Base-by-base conservation (phyloP, 495 filamentous ascomycete species). In the Lasiosphaeria hispida region DNA sequence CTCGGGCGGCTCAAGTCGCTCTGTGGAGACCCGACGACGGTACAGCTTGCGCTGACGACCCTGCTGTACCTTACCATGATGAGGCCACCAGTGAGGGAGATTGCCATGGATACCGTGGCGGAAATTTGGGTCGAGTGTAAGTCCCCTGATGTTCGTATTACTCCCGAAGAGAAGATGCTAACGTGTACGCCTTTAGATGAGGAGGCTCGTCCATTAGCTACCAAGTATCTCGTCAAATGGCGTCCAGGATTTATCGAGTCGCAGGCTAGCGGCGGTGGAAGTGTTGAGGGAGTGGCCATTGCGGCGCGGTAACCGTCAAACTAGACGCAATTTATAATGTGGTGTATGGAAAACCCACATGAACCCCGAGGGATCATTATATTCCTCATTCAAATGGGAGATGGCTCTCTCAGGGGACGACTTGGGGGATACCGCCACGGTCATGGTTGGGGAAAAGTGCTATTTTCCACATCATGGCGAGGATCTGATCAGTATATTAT, bases 101-200 rank as follows among this genome's bases (percentile, higher is more conserved):
- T 91, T 56, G 89, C 87, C 55, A 71, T 98, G 18, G 89, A 96
- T 67, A 85, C 85, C 0, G 72, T 97, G 17, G 88, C 92, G 67
- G 89, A 91, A 61, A 84, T 97, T 40, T 97, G 93, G 84, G 79
- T 81, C 48, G 90, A 87, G 44, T 89, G 88, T 89, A 75, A 77
- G 84, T 75, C 36, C 9, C 15, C 40, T 45, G 43, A 34, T 35
- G 4, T 18, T 11, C 0, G 9, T 57, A 13, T 4, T 47, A 49
- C 48, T 62, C 45, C 50, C 58, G 8, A 10, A 45, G 40, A 1
- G 15, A 70, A 63, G 64, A 18, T 49, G 35, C 58, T 67, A 23
- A 60, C 54, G 13, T 37, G 2, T 15, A 23, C 35, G n/a, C 11
- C 15, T 13, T 11, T 41, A 70, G 68, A 65, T 44, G 79, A 83